Base-by-base conservation (phyloP, 1,284 basidiomycete species). In the Lignosus rhinocerotis region DNA sequence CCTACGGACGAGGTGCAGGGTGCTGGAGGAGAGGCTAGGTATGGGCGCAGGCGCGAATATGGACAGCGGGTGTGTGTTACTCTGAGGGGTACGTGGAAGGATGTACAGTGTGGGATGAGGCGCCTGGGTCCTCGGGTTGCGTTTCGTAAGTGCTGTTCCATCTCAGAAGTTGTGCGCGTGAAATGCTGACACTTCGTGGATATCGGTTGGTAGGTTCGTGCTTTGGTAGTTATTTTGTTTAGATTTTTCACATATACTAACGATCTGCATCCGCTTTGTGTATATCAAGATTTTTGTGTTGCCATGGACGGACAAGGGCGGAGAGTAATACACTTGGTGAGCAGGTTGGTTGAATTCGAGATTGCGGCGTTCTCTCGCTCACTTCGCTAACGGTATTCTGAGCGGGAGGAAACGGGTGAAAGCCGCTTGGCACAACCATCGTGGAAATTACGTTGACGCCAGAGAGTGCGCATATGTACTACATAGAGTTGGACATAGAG, bases 1-100 rank as follows among this genome's bases (percentile, higher is more conserved):
- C 63, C 62, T 86, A 65, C 72, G 78, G 54, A 74, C 77, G 66
- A 67, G 81, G 61, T 80, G 75, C 53, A 72, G 69, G 43, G 68
- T 83, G 12, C 64, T 84, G 63, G 75, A 74, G 67, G 81, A 79
- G 61, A 73, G 67, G 53, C 58, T 62, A 53, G 62, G 50, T n/a
- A 55, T 64, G 16, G 69, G 59, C 0, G 43, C 63, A 11, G 69
- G 55, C 0, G 43, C 63, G 41, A 49, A 56, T 10, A 55, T 47
- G 43, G 69, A 70, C 33, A 63, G 64, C 1, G 59, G 62, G 10
- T 73, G 73, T 50, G 39, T 65, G 14, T 53, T 67, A 51, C 50
- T 25, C 2, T 25, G 25, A 25, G 25, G 25, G 25, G 25, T 25
- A 39, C 25, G 25, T 25, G 25, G 25, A 25, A 4, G 25, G 4